Percentiles rank a stretch among this genome's conserved stretches.
These are phyloP conservation scores for Euphorbia tirucalli DNA, from an alignment of 345 rosid genomes.

Conservation along the genomic window DNA sequence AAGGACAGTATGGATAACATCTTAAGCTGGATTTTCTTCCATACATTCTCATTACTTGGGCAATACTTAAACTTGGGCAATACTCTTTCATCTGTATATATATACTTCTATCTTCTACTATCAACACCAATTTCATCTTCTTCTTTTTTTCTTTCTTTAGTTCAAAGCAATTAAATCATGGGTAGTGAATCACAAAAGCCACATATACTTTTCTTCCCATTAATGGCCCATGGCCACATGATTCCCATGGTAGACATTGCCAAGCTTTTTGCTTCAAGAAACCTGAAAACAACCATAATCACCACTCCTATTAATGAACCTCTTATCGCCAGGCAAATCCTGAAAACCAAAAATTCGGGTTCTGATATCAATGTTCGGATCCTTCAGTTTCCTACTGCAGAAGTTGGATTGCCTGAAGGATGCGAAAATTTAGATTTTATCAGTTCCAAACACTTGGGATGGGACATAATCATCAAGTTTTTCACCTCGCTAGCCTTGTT, in stretches of 20 bases:
- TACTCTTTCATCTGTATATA: too few species aligned
- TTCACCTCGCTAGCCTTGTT: background rate
- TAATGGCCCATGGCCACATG: slow-evolving; percentile 40
- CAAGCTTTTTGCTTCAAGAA: slow-evolving; percentile 39
- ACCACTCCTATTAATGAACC: slow-evolving; percentile 31
- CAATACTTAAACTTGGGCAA: too few species aligned
- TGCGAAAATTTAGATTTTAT: slow-evolving; percentile 13
- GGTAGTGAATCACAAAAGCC: background rate
- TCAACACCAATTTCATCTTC: too few species aligned
- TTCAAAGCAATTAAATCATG: background rate
- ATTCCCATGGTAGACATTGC: slow-evolving; percentile 54
- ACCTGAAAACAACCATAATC: slow-evolving; percentile 44
- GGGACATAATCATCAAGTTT: background rate
- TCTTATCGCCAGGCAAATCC: slow-evolving; percentile 25
- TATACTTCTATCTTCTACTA: too few species aligned
- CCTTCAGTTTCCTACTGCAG: background rate
- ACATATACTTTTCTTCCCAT: slow-evolving; percentile 32
- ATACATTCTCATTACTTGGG: too few species aligned
- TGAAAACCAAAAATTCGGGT: background rate
- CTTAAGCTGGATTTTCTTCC: too few species aligned
- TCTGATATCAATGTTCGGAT: background rate
- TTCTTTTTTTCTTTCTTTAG: background rate
- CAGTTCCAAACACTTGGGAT: background rate
- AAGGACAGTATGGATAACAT: too few species aligned
- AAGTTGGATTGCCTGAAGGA: slow-evolving; percentile 40